Evolutionary conservation across 192 early-diverging fungal genomes (phyloP).

Genomic region (Backusella macrospora): DNA sequence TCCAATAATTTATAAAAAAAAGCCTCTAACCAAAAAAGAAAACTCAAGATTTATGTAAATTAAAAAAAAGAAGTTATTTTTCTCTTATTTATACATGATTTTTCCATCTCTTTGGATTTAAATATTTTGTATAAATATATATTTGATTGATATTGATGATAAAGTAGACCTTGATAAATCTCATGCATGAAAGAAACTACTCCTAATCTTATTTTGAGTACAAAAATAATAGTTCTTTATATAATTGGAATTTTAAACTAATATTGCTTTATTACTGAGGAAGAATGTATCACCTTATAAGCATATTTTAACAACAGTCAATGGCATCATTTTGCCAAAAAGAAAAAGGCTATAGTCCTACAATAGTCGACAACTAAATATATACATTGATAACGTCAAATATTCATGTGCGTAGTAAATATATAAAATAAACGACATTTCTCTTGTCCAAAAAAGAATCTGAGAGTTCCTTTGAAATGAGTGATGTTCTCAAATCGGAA

Average conservation of each 20-base stretch:
- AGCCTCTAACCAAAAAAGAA: neutral
- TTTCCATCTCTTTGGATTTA: neutral
- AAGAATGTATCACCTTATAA: slow-evolving; percentile 1
- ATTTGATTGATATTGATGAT: neutral
- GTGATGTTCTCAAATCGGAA: neutral
- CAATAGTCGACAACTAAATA: neutral
- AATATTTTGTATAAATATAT: neutral
- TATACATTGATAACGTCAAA: neutral
- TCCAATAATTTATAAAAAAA: neutral
- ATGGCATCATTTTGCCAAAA: neutral
- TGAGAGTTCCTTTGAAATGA: neutral
- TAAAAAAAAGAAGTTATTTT: neutral
- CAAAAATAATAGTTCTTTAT: neutral
- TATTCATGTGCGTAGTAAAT: neutral
- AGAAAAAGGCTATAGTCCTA: neutral
- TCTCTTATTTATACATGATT: neutral
- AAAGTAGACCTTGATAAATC: neutral
- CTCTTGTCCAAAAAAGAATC: neutral
- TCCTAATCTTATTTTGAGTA: neutral
- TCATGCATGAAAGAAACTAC: neutral
- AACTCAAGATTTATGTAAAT: neutral
- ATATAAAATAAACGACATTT: neutral
- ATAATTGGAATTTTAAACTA: neutral
- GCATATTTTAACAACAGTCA: neutral
- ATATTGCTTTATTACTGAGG: neutral